phyloP scores from a whole-genome alignment of 106 monocot species.

The Phalaenopsis aphrodite region DNA sequence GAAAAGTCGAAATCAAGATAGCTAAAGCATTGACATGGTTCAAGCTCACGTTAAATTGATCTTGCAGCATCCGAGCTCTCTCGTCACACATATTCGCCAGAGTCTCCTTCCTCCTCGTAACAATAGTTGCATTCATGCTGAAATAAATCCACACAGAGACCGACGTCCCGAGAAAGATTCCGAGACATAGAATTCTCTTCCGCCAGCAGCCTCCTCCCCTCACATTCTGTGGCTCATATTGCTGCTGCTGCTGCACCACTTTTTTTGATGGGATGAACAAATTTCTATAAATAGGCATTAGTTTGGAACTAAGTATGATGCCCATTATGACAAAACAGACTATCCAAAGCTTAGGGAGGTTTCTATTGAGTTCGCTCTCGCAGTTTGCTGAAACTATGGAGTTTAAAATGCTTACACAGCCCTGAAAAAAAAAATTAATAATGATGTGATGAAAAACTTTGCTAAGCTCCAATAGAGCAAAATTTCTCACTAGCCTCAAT shows the following conservation, averaged over 20 bases:
- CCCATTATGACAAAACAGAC: constrained; percentile 22
- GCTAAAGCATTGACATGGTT: constrained; percentile 87
- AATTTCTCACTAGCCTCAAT: no score
- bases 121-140: constrained; percentile 58
- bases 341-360: constrained; percentile 13
- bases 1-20: constrained; percentile 84
- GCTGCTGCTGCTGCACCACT: constrained; percentile 9
- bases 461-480: no score
- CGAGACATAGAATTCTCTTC: constrained; percentile 47
- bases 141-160: constrained; percentile 67
- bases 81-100: constrained; percentile 85
- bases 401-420: constrained; percentile 4
- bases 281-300: constrained; percentile 1
- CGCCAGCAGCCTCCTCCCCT: constrained; percentile 56
- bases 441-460: not conserved
- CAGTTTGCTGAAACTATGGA: not conserved
- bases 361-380: constrained; percentile 6
- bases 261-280: constrained; percentile 16
- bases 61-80: constrained; percentile 91
- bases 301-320: constrained; percentile 10
- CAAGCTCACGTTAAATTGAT: constrained; percentile 97
- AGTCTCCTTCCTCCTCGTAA: constrained; percentile 61
- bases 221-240: constrained; percentile 23
- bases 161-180: constrained; percentile 47
- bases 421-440: constrained; percentile 1